Conservation (phyloP, 192 early-diverging fungal genomes). For the Podila epicladia region DNA sequence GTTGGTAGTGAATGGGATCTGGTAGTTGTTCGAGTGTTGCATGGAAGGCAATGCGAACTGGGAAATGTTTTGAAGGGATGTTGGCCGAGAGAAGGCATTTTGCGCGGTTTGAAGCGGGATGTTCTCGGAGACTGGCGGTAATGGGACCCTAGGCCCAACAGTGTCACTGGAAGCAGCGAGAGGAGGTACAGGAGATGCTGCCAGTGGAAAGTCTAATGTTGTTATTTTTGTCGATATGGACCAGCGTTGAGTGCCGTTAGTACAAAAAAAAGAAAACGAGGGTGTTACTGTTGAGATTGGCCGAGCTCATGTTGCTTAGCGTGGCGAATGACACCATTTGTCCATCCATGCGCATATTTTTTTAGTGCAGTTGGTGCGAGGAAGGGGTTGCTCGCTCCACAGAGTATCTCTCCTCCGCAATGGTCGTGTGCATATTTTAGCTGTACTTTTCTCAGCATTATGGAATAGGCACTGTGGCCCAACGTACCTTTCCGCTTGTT, state of each 20-base stretch:
- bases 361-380: too few species aligned
- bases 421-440: too few species aligned
- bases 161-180: not conserved
- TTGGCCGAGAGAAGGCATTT: constrained; percentile 18
- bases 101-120: constrained; percentile 12
- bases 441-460: too few species aligned
- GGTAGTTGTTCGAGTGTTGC: constrained; percentile 6
- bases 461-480: not conserved
- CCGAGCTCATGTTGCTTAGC: too few species aligned
- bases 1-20: not conserved
- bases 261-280: not conserved
- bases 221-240: not conserved
- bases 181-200: not conserved
- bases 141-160: not conserved
- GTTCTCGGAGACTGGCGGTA: constrained; percentile 34
- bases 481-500: not conserved
- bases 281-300: not conserved
- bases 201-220: not conserved
- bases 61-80: constrained; percentile 16
- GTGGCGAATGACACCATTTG: too few species aligned
- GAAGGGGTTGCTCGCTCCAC: too few species aligned
- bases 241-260: not conserved
- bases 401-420: too few species aligned
- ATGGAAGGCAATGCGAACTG: constrained; percentile 7
- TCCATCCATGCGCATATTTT: too few species aligned